phyloP scores from a whole-genome alignment of 805 yeast genomes.

The Kuraishia hungarica region DNA sequence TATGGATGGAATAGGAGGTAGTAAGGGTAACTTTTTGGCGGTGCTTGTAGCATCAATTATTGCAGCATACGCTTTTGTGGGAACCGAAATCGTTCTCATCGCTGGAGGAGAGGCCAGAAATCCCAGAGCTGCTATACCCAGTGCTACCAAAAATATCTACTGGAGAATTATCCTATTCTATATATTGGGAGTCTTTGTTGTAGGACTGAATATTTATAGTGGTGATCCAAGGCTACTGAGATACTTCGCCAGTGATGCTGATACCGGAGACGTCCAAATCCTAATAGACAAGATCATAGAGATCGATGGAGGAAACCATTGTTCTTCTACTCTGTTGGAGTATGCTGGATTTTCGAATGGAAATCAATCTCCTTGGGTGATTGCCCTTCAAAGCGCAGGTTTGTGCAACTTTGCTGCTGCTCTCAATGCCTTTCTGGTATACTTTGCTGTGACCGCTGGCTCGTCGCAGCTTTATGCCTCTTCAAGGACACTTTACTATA shows the following conservation, averaged over 20 bases:
- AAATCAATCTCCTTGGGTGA: slow-evolving; percentile 48
- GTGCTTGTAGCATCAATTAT: slow-evolving; percentile 52
- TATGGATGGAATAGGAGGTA: slow-evolving; percentile 49
- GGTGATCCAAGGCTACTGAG: slow-evolving; percentile 70
- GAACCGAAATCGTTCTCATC: slow-evolving; percentile 74
- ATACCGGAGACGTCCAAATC: slow-evolving; percentile 2
- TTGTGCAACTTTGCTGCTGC: slow-evolving; percentile 40
- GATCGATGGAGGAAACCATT: slow-evolving; percentile 18
- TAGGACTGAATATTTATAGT: slow-evolving; percentile 64
- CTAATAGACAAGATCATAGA: slow-evolving; percentile 12
- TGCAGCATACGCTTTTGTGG: slow-evolving; percentile 70
- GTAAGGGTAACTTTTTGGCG: slow-evolving; percentile 51
- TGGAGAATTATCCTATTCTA: slow-evolving; percentile 62
- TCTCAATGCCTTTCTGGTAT: slow-evolving; percentile 42
- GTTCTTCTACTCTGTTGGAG: slow-evolving; percentile 14
- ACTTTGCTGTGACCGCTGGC: slow-evolving; percentile 50
- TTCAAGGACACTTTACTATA: slow-evolving; percentile 47
- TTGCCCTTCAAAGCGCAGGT: slow-evolving; percentile 46
- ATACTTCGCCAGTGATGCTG: slow-evolving; percentile 31
- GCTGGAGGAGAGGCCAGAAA: slow-evolving; percentile 84
- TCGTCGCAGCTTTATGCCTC: slow-evolving; percentile 52
- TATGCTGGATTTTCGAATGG: slow-evolving; percentile 34
- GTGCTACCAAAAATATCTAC: slow-evolving; percentile 68
- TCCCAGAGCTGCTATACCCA: slow-evolving; percentile 69
- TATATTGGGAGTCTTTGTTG: slow-evolving; percentile 55